Evolutionary conservation across 2,329 filamentous ascomycete genomes (phyloP), one percentile per base, ranked within the genome.

Genomic region (Fusarium sp.): DNA sequence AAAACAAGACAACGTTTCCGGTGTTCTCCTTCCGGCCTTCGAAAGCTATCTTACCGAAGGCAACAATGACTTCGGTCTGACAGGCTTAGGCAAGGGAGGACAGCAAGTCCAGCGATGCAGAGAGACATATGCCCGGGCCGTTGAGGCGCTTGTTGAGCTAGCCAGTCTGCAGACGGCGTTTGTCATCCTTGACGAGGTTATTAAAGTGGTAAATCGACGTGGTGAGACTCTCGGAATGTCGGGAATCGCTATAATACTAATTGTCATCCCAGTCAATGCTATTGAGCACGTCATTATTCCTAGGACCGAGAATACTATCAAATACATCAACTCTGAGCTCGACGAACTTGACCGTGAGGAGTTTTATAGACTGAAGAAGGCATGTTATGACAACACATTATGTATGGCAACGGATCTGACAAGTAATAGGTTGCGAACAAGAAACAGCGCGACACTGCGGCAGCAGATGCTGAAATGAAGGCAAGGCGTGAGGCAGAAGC

Each of bases 231-330:
- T 11, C 12, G 7, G 12, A 21, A 13, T 15, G 13, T 11, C n/a
- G 16, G 44, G n/a, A 15, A 8, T 15, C 28, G 8, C 24, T 13
- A 10, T n/a, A 9, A 43, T 49, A 20, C 50, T 62, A 35, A 67
- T 61, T 24, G 18, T 63, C 43, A 68, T 12, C 55, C 68, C 23
- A 93, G 95, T 98, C 20, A 98, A 98, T 78, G 95, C 95, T 59
- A 98, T 98, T 76, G 93, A 96, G 81, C 92, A 97, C 80, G 93
- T 99, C 74, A 98, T 99, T 74, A 99, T 99, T 75, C 96, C 96
- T 15, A 88, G 96, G 71, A 99, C 96, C 16, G 96, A 99, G 80
- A 99, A 98, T 77, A 99, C 96, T n/a, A 99, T 99, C 84, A 98
- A 97, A 83, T 99, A 98, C 77, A 98, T 98, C 86, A 98, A 98